Evolutionary conservation across 75 land plant genomes (phyloP), one percentile per base, ranked within the genome.

Genomic region (Azolla pinnata): DNA sequence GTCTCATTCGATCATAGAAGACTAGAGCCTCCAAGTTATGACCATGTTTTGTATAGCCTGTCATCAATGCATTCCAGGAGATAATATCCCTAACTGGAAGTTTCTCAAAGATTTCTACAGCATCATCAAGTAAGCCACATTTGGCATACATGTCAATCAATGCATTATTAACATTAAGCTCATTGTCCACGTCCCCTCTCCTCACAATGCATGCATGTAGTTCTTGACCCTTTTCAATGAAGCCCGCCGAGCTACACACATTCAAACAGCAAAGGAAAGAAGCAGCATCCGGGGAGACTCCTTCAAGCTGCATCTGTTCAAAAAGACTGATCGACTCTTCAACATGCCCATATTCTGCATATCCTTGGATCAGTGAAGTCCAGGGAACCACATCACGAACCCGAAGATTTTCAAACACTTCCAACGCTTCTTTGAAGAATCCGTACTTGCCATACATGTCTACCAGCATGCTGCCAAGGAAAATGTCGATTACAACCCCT

Each of bases 381-480:
- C 63, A 58, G 20, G 50, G 29, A 28, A 66, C 64, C 12, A 58
- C 48, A 59, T 66, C 32, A 29, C 48, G 42, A 30, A 19, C 45
- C 19, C 21, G 18, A 31, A 46, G 35, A 23, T 42, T 59, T 5
- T 44, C 62, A 28, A 66, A 35, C 7, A 35, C 54, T 61, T 44
- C 52, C 28, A 28, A 45, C 40, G 53, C 71, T 62, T 68, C 72
- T 17, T 73, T 62, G 54, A 81, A 21, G 33, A 27, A 65, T 27
- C 84, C 88, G 61, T 82, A 81, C 63, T 81, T 81, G 53, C 77
- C 74, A 65, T 81, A 85, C 17, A 85, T 64, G 54, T 73, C 79
- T 10, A 81, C 77, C 26, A 85, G 60, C 20, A 81, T 79, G 31
- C 75, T 74, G 54, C 73, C 81, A 21, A 85, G 65, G 38, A 75